Percentiles rank a stretch among this genome's conserved stretches.
These are phyloP conservation scores for Colletotrichum tamarilloi DNA, from an alignment of 2,329 filamentous ascomycete genomes.

Conservation along the genomic window DNA sequence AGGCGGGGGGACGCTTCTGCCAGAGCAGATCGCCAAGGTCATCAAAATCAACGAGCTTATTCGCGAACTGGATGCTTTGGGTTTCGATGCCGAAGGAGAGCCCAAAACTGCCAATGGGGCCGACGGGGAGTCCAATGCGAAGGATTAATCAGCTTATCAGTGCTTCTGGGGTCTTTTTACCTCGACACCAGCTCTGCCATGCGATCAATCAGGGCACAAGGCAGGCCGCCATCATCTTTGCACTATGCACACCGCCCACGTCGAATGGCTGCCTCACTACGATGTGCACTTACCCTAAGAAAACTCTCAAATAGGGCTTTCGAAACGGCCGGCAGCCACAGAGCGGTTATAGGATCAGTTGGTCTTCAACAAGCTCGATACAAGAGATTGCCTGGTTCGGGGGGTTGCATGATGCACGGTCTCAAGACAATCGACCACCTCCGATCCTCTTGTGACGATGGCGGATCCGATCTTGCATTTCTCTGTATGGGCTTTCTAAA, in stretches of 20 bases:
- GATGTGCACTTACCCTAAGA: neutral
- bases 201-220: neutral
- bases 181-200: neutral
- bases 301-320: neutral
- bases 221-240: neutral
- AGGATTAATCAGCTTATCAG: neutral
- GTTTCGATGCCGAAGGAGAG: slow-evolving; percentile 84
- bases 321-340: neutral
- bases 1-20: slow-evolving; percentile 82
- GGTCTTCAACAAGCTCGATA: neutral
- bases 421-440: neutral
- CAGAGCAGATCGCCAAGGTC: slow-evolving; percentile 97
- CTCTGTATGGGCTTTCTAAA: neutral
- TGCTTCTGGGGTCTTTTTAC: neutral
- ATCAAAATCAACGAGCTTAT: slow-evolving; percentile 97
- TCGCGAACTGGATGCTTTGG: slow-evolving; percentile 85
- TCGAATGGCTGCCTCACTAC: neutral
- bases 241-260: neutral
- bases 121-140: neutral
- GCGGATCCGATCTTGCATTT: neutral
- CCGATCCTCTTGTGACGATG: neutral
- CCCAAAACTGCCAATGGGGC: slow-evolving; percentile 46
- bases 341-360: no score
- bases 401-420: neutral
- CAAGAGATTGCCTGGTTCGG: neutral